Evolutionary conservation across 2,329 filamentous ascomycete genomes (phyloP).

Genomic region (Alternaria hordeiaustralica): DNA sequence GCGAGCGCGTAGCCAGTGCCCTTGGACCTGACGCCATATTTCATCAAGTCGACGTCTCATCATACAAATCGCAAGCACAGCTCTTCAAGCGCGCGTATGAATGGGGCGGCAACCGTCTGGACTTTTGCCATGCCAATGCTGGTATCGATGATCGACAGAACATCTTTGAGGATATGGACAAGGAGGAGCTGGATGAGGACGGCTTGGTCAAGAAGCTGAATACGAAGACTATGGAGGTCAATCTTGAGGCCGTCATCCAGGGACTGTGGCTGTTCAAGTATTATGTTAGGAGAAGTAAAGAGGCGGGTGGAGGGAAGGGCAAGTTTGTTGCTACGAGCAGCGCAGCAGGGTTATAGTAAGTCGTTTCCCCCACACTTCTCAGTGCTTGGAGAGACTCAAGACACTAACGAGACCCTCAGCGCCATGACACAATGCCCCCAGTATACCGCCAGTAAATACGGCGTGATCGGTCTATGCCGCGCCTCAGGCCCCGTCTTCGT

Average conservation of each 20-base stretch:
- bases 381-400: background rate
- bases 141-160: constrained; percentile 50
- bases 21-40: constrained; percentile 44
- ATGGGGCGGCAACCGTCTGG: constrained; percentile 52
- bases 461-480: constrained; percentile 49
- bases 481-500: constrained; percentile 44
- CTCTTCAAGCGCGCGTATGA: constrained; percentile 51
- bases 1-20: constrained; percentile 31
- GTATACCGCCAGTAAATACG: constrained; percentile 54
- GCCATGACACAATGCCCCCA: constrained; percentile 46
- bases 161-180: constrained; percentile 43
- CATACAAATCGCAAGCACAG: constrained; percentile 47
- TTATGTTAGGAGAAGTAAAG: constrained; percentile 49
- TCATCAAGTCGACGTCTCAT: constrained; percentile 51
- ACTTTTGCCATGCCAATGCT: constrained; percentile 54
- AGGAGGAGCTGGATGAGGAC: constrained; percentile 42
- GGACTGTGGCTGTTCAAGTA: constrained; percentile 53
- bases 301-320: constrained; percentile 42
- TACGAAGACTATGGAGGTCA: constrained; percentile 49
- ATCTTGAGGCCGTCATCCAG: constrained; percentile 52
- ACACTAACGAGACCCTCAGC: background rate
- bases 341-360: constrained; percentile 47
- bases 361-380: background rate
- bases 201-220: constrained; percentile 48
- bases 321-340: constrained; percentile 51